Evolutionary conservation across 306 rosid genomes (phyloP).

Genomic region (Fragaria nilgerrensis): DNA sequence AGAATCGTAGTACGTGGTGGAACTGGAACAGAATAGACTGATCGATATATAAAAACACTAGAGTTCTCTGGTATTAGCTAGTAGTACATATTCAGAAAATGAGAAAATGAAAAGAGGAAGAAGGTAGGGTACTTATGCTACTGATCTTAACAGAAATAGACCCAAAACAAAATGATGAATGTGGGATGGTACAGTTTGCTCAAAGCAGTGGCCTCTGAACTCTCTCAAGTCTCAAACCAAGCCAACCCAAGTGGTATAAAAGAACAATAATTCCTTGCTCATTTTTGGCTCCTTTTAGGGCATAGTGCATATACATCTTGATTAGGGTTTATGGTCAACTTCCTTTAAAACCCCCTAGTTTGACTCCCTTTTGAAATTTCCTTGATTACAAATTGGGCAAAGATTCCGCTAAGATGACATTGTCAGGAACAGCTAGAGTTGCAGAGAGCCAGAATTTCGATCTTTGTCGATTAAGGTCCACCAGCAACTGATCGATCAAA

Average conservation of each 20-base stretch:
- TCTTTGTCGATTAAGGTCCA: slow-evolving; percentile 4
- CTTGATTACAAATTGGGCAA: slow-evolving; percentile 8
- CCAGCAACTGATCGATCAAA: background rate
- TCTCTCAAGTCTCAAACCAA: slow-evolving; percentile 16
- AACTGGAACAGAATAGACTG: background rate
- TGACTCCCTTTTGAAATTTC: slow-evolving; percentile 26
- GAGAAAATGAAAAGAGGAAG: background rate
- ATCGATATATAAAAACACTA: background rate
- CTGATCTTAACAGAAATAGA: slow-evolving; percentile 20
- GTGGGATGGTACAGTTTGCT: slow-evolving; percentile 22
- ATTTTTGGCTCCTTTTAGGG: slow-evolving; percentile 31
- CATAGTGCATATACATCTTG: slow-evolving; percentile 6
- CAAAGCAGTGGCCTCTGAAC: background rate
- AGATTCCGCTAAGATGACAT: slow-evolving; percentile 11
- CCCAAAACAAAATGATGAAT: slow-evolving; percentile 34
- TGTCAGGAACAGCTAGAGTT: background rate
- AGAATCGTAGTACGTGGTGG: background rate
- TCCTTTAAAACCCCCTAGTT: slow-evolving; percentile 34
- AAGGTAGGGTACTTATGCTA: slow-evolving; percentile 18
- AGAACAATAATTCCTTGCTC: slow-evolving; percentile 57
- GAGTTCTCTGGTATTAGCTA: background rate
- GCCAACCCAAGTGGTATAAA: slow-evolving; percentile 15
- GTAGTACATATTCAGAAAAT: background rate
- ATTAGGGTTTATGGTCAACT: slow-evolving; percentile 36
- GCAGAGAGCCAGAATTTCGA: slow-evolving; percentile 11